Conservation (phyloP, 176 grass and related monocot genomes). For the Chrysopogon serrulatus region DNA sequence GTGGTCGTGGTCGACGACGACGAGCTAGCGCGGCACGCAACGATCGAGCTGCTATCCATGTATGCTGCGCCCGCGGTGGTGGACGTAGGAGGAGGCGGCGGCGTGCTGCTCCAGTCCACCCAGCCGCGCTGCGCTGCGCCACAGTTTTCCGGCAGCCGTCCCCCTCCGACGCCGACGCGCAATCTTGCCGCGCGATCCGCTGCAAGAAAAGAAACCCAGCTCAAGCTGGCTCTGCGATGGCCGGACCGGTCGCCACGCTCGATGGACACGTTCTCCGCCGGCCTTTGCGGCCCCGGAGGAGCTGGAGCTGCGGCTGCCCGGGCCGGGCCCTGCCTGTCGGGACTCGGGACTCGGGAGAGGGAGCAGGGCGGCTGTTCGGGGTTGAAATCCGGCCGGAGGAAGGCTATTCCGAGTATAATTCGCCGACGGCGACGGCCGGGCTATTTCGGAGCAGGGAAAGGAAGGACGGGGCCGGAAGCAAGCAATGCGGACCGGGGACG, state of each 20-base stretch:
- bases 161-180: not conserved
- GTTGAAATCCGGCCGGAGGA: not conserved
- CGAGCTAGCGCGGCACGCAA: not conserved
- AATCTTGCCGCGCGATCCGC: slow-evolving; percentile 4
- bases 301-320: no score
- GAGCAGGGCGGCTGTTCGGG: not conserved
- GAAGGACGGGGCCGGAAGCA: not conserved
- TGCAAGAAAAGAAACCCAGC: not conserved
- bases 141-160: not conserved
- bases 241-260: not conserved
- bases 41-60: no score
- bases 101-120: not conserved
- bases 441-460: not conserved
- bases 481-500: not conserved
- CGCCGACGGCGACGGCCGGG: not conserved
- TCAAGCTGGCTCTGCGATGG: not conserved
- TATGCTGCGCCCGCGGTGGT: not conserved
- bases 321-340: not conserved
- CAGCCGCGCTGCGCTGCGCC: not conserved
- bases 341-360: not conserved
- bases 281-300: not conserved
- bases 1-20: not conserved
- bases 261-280: not conserved
- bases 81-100: not conserved
- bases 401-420: not conserved